Percentiles rank a stretch among this genome's conserved stretches.
Conservation (phyloP, 225 moss, liverwort and hornwort species). For the Polytrichum formosum region DNA sequence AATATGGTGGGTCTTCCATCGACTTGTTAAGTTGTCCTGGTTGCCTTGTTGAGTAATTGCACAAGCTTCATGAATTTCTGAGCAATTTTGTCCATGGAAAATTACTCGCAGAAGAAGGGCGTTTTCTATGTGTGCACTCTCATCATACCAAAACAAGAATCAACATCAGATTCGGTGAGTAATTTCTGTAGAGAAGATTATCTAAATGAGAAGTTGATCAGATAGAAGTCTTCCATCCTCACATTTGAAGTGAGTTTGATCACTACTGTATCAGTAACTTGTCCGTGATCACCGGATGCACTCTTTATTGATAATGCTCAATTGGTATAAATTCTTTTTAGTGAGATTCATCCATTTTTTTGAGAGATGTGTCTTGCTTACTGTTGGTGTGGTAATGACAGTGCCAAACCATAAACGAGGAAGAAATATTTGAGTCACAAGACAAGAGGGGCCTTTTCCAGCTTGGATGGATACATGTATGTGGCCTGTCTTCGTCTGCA, state of each 20-base stretch:
- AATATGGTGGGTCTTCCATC: not conserved
- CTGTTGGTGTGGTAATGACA: conserved; percentile 23
- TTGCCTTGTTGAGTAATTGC: conserved; percentile 6
- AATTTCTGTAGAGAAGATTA: not conserved
- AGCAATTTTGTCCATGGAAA: conserved; percentile 13
- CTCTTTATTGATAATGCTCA: too few species aligned
- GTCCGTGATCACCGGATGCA: too few species aligned
- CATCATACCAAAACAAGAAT: conserved; percentile 96
- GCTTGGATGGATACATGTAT: conserved; percentile 99
- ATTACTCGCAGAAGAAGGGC: conserved; percentile 76
- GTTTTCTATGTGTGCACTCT: conserved; percentile 83
- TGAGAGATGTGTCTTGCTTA: not conserved
- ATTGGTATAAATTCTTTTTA: too few species aligned
- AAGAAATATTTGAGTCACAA: conserved; percentile 96
- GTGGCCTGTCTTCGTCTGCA: conserved; percentile 10
- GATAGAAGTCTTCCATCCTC: too few species aligned
- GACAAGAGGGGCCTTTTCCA: conserved; percentile 94
- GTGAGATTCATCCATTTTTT: too few species aligned
- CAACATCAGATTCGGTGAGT: conserved; percentile 97
- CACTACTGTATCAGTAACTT: too few species aligned
- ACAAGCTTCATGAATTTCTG: conserved; percentile 8
- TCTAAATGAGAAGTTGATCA: too few species aligned
- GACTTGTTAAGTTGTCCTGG: conserved; percentile 12
- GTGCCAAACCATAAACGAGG: conserved; percentile 96
- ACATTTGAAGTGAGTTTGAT: too few species aligned